Evolutionary conservation across 495 filamentous ascomycete genomes (phyloP), one percentile per base, ranked within the genome.

Genomic region (Penicillium egyptiacum): DNA sequence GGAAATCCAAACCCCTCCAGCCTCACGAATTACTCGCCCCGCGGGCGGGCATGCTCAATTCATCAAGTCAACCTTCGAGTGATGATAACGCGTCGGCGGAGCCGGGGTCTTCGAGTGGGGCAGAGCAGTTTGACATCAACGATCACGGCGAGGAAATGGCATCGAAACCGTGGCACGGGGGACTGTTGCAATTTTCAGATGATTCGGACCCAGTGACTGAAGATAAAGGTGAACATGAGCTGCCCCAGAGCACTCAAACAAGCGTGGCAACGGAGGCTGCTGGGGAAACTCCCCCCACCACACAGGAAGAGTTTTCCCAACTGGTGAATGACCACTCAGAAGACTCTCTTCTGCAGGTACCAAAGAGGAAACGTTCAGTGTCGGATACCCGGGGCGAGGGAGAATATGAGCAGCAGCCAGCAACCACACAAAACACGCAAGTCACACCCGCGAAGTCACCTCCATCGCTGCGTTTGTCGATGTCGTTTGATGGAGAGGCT

Each of bases 1-100:
- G 95, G 55, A 96, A 93, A 77, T 89, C 91, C 52, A 88, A 90
- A 58, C 94, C 94, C 25, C 78, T 96, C 19, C 81, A 91, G 28
- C 86, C 89, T 22, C 86, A 95, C 65, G 91, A 96, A 70, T 82
- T 95, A 26, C 78, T 83, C 12, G 81, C 80, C 26, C 80, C 86
- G 20, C 75, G 75, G 56, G 81, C 79, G 26, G 64, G 58, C 55
- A 60, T 62, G 57, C 47, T 72, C 60, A 82, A 81, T 56, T 77
- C 77, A 52, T 77, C 81, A 63, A 78, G 80, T 57, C 79, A 83
- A 31, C 66, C 76, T 50, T 70, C 74, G 20, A 77, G 76, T 62
- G 75, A 81, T 63, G 70, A 78, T 48, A 67, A 71, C 61, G 64
- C 73, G 47, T 65, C 59, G 20, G 57, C 68, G 44, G 71, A 76